Evolutionary conservation across 202 grass and related monocot species (phyloP).

Genomic region (Panicum virgatum): DNA sequence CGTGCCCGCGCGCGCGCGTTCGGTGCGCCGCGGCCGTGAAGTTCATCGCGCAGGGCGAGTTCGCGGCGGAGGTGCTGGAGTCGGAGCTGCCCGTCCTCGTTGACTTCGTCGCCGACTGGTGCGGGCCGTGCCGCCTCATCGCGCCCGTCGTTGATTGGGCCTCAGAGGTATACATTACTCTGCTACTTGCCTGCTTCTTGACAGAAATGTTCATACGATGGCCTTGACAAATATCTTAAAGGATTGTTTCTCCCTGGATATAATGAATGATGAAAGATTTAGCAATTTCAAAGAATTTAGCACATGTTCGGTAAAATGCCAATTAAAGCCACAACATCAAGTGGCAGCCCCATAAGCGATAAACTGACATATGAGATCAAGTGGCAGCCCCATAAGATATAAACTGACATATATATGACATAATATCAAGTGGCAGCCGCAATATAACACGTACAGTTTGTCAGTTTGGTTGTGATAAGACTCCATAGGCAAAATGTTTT

Average conservation of each 20-base stretch:
- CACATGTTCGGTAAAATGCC: neutral
- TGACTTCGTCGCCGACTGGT: slow-evolving; percentile 96
- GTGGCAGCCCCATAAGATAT: neutral
- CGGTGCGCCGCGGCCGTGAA: slow-evolving; percentile 61
- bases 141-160: slow-evolving; percentile 91
- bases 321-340: neutral
- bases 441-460: neutral
- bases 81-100: slow-evolving; percentile 91
- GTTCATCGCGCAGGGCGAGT: slow-evolving; percentile 64
- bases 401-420: neutral
- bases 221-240: neutral
- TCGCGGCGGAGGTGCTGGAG: slow-evolving; percentile 69
- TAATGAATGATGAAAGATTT: neutral
- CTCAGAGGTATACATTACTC: slow-evolving; percentile 44
- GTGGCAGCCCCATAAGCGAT: neutral
- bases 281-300: neutral
- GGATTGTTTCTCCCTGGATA: neutral
- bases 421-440: no score
- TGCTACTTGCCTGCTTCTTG: neutral
- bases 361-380: neutral
- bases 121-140: slow-evolving; percentile 93
- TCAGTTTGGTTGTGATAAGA: neutral
- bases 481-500: neutral
- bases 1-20: slow-evolving; percentile 25
- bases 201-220: neutral